A percentile compares a stretch with the other conserved stretches of the same genome.
Conservation (phyloP, 1,139 yeast species). For the Pichia sp. region DNA sequence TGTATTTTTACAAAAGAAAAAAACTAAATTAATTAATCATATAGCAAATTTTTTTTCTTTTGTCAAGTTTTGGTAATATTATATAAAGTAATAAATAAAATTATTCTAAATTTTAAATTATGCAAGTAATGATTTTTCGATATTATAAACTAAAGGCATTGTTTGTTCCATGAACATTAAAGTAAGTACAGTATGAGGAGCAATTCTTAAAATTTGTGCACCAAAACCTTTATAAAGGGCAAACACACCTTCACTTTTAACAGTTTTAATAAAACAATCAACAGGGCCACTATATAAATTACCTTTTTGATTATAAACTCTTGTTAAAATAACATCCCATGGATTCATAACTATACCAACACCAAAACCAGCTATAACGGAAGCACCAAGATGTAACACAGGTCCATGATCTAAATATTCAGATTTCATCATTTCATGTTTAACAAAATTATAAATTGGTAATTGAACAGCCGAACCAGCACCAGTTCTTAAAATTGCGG, state of each 20-base stretch:
- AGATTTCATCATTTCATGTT: constrained; percentile 45
- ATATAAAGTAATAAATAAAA: neutral
- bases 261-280: constrained; percentile 82
- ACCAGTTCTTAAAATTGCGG: constrained; percentile 90
- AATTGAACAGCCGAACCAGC: constrained; percentile 93
- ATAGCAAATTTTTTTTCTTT: no score
- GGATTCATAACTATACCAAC: constrained; percentile 96
- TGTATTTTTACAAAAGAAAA: no score
- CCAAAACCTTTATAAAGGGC: constrained; percentile 93
- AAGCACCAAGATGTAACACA: constrained; percentile 63
- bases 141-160: constrained; percentile 50
- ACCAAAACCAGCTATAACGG: constrained; percentile 81
- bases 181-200: constrained; percentile 89
- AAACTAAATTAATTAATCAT: no score
- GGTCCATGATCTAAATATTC: constrained; percentile 58
- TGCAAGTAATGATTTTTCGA: constrained; percentile 32
- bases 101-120: neutral
- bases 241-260: constrained; percentile 70
- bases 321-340: constrained; percentile 89
- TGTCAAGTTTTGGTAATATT: no score
- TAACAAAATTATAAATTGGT: constrained; percentile 83
- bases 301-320: constrained; percentile 93
- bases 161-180: constrained; percentile 95
- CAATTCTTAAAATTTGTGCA: constrained; percentile 87
- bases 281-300: constrained; percentile 77